phyloP scores from a whole-genome alignment of 768 basidiomycete species.

The Agrocybe praecox region DNA sequence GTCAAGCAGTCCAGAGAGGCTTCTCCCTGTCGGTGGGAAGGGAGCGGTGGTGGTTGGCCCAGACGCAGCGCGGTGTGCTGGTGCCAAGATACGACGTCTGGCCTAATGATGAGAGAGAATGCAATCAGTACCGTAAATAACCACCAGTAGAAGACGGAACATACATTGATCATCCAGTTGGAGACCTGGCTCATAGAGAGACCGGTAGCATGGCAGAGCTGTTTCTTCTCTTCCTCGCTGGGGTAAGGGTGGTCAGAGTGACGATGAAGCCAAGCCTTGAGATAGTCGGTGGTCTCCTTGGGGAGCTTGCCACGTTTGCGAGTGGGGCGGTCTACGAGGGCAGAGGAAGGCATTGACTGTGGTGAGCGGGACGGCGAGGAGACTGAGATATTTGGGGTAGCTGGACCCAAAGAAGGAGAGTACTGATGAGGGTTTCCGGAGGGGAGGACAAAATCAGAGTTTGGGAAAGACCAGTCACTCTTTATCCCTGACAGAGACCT shows the following conservation, averaged over 20 bases:
- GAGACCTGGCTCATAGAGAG: conserved; percentile 89
- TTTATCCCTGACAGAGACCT: conserved; percentile 58
- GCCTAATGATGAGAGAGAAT: conserved; percentile 47
- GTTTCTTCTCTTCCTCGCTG: conserved; percentile 89
- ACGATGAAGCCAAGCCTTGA: conserved; percentile 87
- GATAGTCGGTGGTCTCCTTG: conserved; percentile 87
- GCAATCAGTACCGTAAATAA: conserved; percentile 9
- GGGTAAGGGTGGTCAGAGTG: conserved; percentile 91
- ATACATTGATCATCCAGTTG: conserved; percentile 91
- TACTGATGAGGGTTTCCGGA: conserved; percentile 39
- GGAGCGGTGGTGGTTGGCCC: conserved; percentile 81
- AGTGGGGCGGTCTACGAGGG: conserved; percentile 74
- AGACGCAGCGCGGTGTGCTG: conserved; percentile 74
- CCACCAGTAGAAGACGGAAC: conserved; percentile 24
- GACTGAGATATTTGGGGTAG: conserved; percentile 40
- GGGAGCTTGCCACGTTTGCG: conserved; percentile 88
- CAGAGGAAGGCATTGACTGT: conserved; percentile 46
- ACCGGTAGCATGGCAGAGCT: conserved; percentile 82
- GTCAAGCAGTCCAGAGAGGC: conserved; percentile 42
- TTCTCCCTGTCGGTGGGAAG: conserved; percentile 56
- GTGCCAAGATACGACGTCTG: conserved; percentile 80
- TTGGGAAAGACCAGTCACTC: conserved; percentile 73
- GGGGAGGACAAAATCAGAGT: conserved; percentile 57
- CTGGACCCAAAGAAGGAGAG: conserved; percentile 48
- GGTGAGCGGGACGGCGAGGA: conserved; percentile 58